Base-by-base conservation (phyloP, 2,329 filamentous ascomycete genomes). In the Penicillium concentricum region DNA sequence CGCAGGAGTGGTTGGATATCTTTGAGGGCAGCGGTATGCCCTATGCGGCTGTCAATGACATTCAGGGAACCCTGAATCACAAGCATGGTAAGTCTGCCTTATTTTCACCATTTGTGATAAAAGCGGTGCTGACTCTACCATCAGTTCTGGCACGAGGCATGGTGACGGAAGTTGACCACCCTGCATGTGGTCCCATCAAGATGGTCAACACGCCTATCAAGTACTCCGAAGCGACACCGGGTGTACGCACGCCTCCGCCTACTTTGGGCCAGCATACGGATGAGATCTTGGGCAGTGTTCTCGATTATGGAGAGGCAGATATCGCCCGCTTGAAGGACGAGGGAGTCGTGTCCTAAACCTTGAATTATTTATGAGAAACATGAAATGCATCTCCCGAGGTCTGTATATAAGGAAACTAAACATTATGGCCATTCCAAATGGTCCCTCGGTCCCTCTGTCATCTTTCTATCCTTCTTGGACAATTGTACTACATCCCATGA, bases 131-230 rank as follows among this genome's bases (percentile, higher is more conserved):
- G 18, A 61, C 30, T 24, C 8, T 22, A 35, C 3, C 6, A 54
- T 60, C 58, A 86, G 84, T 86, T 0, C 76, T 79, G 53, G 92
- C 92, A 22, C 84, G 94, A 56, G 84, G 87, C 58, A 99, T 99
- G 94, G 89, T 99, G 1, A 85, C 90, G 15, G 89, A 96, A 70
- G 80, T 97, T 43, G 84, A 96, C 0, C 94, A 99, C 70, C 84
- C 84, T 5, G 80, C 82, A 8, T 97, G 93, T 72, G 94, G 94
- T 0, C 84, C 87, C 0, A 88, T 99, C 61, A 92, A 92, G 75
- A 79, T 99, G 69, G 88, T 99, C 52, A 97, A 96, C 69, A 95
- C 92, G 0, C 94, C 94, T 0, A 87, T 99, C 57, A 99, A 99
- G 73, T 96, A 92, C 73, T 96, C 92, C 5, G 86, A 92, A 64